Conservation (phyloP, 2,329 filamentous ascomycete genomes). For the Thelonectria blattea region DNA sequence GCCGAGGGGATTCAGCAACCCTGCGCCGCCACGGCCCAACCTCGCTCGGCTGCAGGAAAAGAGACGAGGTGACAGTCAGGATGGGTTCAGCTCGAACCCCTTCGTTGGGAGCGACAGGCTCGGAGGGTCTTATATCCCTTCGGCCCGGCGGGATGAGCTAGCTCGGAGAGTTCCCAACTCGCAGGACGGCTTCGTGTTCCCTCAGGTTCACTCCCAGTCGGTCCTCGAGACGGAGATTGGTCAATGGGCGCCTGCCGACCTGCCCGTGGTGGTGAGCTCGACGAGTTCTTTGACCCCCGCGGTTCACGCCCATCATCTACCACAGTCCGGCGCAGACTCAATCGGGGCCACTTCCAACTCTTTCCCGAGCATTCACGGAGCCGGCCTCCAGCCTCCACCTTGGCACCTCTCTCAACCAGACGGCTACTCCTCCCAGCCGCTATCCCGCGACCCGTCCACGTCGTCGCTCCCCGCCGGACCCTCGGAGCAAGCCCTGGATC, state of each 20-base stretch:
- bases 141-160: conserved; percentile 19
- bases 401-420: conserved; percentile 22
- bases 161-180: conserved; percentile 21
- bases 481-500: not conserved
- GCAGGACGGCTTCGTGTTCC: conserved; percentile 6
- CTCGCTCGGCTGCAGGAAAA: not conserved
- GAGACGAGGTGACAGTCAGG: conserved; percentile 1
- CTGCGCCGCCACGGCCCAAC: not conserved
- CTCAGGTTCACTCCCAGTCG: conserved; percentile 21
- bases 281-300: conserved; percentile 21
- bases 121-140: conserved; percentile 17
- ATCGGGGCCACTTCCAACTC: conserved; percentile 22
- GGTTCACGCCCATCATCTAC: not conserved
- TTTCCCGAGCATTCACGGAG: conserved; percentile 24
- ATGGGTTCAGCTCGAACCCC: conserved; percentile 25
- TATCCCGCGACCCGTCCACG: conserved; percentile 28
- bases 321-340: conserved; percentile 9
- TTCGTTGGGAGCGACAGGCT: conserved; percentile 23
- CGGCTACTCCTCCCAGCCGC: conserved; percentile 31
- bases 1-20: not conserved
- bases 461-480: conserved; percentile 22
- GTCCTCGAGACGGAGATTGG: conserved; percentile 23
- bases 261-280: conserved; percentile 26
- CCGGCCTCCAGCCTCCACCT: conserved; percentile 24
- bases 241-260: conserved; percentile 22